Percentiles rank a stretch among this genome's conserved stretches.
Evolutionary conservation across 495 filamentous ascomycete species (phyloP).

Genomic region (Neurospora sp.): DNA sequence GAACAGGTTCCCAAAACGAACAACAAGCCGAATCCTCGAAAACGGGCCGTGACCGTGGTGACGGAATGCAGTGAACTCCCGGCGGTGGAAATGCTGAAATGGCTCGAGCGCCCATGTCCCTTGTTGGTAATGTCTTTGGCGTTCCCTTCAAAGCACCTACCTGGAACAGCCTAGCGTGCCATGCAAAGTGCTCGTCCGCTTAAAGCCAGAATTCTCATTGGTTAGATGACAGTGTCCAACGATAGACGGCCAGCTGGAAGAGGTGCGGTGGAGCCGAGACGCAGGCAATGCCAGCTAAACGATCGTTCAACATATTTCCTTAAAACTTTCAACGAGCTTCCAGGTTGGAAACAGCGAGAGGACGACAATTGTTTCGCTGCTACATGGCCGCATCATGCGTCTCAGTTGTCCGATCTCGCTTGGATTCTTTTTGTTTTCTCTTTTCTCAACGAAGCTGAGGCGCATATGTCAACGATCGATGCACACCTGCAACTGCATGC

Average conservation of each 20-base stretch:
- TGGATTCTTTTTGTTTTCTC: not conserved
- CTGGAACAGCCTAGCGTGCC: constrained; percentile 26
- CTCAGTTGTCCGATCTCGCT: not conserved
- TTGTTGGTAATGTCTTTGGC: not conserved
- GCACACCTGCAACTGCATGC: not conserved
- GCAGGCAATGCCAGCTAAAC: not conserved
- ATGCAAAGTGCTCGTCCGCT: constrained; percentile 9
- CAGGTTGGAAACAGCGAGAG: not conserved
- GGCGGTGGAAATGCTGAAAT: not conserved
- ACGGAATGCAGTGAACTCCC: not conserved
- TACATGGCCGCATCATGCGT: not conserved
- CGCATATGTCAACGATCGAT: not conserved
- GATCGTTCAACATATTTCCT: not conserved
- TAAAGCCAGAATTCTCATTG: not conserved
- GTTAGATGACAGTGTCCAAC: not conserved
- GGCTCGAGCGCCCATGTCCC: not conserved
- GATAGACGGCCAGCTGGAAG: not conserved
- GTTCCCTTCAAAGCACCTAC: constrained; percentile 25
- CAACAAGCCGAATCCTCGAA: not conserved
- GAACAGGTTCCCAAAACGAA: not conserved
- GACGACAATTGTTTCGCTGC: not conserved
- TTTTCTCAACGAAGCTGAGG: not conserved
- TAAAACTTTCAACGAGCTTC: not conserved
- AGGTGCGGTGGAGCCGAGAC: not conserved
- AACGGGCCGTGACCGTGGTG: not conserved